Evolutionary conservation across 768 basidiomycete species (phyloP).

Genomic region (Termitomyces sp.): DNA sequence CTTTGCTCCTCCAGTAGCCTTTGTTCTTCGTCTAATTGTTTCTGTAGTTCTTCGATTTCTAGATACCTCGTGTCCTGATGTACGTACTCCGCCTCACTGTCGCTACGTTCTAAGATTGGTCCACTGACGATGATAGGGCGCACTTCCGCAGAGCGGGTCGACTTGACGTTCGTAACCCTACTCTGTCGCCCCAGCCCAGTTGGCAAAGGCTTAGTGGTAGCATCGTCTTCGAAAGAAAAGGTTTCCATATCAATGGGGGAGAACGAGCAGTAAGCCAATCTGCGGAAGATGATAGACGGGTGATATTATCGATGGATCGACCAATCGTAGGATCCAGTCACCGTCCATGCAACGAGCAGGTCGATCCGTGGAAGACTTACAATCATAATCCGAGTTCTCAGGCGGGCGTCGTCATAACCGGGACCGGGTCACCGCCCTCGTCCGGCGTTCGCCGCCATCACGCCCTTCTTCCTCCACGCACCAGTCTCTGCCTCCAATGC

Average conservation of each 20-base stretch:
- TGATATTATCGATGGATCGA: conserved; percentile 9
- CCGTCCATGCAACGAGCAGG: too few relatives aligned
- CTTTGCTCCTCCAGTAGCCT: conserved; percentile 20
- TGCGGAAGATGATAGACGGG: conserved; percentile 16
- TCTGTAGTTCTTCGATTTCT: conserved; percentile 12
- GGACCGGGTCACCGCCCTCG: too few relatives aligned
- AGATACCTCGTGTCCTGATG: not conserved
- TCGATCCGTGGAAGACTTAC: too few relatives aligned
- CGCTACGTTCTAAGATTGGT: conserved; percentile 30
- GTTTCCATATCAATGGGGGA: conserved; percentile 43
- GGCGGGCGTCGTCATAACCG: too few relatives aligned
- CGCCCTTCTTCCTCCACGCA: too few relatives aligned
- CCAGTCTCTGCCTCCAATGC: too few relatives aligned
- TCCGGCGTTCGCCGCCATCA: too few relatives aligned
- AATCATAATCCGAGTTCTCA: too few relatives aligned
- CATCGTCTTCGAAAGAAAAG: conserved; percentile 42
- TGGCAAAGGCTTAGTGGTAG: conserved; percentile 33
- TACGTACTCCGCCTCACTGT: conserved; percentile 15
- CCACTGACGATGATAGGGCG: conserved; percentile 36
- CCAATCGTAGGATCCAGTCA: not conserved
- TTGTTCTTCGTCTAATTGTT: conserved; percentile 20
- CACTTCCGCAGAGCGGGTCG: conserved; percentile 33
- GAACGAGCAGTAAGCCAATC: conserved; percentile 27
- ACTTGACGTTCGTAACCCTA: conserved; percentile 46
- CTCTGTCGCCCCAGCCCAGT: conserved; percentile 35